Evolutionary conservation across 768 basidiomycete species (phyloP), one percentile per base, ranked within the genome.

Genomic region (Leucocoprinus birnbaumii): DNA sequence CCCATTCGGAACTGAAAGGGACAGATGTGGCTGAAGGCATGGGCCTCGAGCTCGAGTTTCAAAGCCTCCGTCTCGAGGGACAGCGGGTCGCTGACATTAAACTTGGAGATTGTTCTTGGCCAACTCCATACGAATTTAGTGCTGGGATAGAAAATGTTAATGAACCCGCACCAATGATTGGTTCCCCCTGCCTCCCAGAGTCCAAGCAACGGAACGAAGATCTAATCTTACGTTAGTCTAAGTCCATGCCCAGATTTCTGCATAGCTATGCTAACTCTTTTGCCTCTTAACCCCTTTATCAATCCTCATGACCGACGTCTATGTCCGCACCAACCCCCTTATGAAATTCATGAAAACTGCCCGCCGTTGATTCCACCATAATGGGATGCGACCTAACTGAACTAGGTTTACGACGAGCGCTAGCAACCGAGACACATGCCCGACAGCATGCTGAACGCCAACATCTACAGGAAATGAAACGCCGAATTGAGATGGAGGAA

Each of bases 401-500:
- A 35, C 31, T 21, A 55, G 54, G 41, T 7, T 35, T 55, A 25
- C 54, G 37, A 43, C 48, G 18, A 18, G 54, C 54, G 16, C 47
- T 55, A 49, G 47, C 41, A 27, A 48, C 38, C 37, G 54, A 55
- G 19, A 31, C 21, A 11, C 38, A 25, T 18, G 48, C 54, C 25
- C 54, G 54, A n/a, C 48, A 48, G 21, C 47, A 35, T 7, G 54
- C 54, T 21, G 54, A 55, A 31, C 41, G 43, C n/a, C 47, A 25
- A 9, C 48, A 43, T 55, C 31, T 49, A 34, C 47, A 27, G 46
- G 54, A 55, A 24, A 49, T 43, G 47, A 31, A 49, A 18, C 54
- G 54, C 27, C 54, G 54, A 3, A 49, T 55, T 40, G 54, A 55
- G 27, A 48, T 55, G 54, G 54, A 55, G 26, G 54, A 42, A 42